phyloP scores from a whole-genome alignment of 2,329 filamentous ascomycete genomes.

The Arachnopeziza araneosa region DNA sequence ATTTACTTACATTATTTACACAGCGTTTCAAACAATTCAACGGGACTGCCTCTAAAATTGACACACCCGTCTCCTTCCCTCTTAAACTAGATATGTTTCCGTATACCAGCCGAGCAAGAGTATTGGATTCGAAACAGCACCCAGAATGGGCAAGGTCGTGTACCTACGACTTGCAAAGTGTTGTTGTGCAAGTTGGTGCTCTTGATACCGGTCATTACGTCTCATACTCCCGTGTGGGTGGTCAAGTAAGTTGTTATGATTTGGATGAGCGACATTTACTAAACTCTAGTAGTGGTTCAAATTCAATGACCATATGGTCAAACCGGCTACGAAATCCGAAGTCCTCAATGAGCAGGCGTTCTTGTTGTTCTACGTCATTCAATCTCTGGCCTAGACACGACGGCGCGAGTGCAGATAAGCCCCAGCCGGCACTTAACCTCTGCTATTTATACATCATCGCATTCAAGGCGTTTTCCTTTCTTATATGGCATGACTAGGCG shows the following conservation, averaged over 20 bases:
- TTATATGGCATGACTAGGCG: not conserved
- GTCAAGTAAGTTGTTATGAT: conserved; percentile 45
- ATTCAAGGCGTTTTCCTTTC: not conserved
- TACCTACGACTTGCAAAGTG: conserved; percentile 80
- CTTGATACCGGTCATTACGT: conserved; percentile 89
- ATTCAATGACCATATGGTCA: conserved; percentile 93
- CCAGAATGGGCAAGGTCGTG: conserved; percentile 58
- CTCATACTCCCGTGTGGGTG: conserved; percentile 78
- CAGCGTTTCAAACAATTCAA: conserved; percentile 70
- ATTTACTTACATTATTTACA: not conserved
- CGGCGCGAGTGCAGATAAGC: not conserved
- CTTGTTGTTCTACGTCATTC: conserved; percentile 78
- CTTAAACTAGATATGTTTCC: conserved; percentile 84
- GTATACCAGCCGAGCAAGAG: conserved; percentile 67
- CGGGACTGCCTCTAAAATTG: conserved; percentile 77
- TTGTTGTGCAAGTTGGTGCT: conserved; percentile 89
- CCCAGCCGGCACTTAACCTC: not conserved
- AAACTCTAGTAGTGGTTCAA: conserved; percentile 70
- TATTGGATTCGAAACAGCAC: conserved; percentile 43
- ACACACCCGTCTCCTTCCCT: conserved; percentile 80
- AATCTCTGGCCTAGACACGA: conserved; percentile 45
- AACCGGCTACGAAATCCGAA: conserved; percentile 74
- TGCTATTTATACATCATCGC: not conserved
- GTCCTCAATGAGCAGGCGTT: conserved; percentile 85
- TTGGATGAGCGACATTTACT: not conserved